Conservation (phyloP, 768 basidiomycete species). For the Hygrophorus russula region DNA sequence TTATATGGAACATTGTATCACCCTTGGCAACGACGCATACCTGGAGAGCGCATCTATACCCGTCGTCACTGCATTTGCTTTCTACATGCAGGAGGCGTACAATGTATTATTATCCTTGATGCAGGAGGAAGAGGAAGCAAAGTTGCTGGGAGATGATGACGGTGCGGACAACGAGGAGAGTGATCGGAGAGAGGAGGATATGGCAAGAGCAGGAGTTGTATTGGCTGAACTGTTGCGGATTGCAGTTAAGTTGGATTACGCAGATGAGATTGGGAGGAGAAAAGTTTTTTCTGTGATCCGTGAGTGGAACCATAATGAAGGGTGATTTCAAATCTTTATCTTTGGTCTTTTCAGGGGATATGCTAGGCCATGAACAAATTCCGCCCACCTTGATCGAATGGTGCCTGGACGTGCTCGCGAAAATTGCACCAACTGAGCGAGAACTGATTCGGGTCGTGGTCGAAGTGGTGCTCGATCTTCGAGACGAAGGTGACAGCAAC, state of each 20-base stretch:
- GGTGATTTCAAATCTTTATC: not conserved
- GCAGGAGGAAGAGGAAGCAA: conserved; percentile 14
- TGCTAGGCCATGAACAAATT: conserved; percentile 63
- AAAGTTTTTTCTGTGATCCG: conserved; percentile 83
- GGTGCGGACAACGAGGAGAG: conserved; percentile 24
- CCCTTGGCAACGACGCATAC: conserved; percentile 44
- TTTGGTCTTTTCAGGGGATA: conserved; percentile 41
- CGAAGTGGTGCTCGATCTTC: conserved; percentile 74
- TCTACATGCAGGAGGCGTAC: conserved; percentile 58
- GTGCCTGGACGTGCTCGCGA: conserved; percentile 76
- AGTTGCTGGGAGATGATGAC: conserved; percentile 9
- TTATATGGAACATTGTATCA: conserved; percentile 68
- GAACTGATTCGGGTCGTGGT: conserved; percentile 85
- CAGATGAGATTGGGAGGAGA: conserved; percentile 82
- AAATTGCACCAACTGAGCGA: conserved; percentile 60
- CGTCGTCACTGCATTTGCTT: conserved; percentile 76
- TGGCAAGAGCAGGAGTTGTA: conserved; percentile 47
- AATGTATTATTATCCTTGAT: conserved; percentile 31
- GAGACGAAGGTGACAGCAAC: conserved; percentile 37
- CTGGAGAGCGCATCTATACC: conserved; percentile 60
- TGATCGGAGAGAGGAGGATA: conserved; percentile 33
- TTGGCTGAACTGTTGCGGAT: conserved; percentile 75
- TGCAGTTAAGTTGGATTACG: conserved; percentile 76
- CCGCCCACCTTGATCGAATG: conserved; percentile 58
- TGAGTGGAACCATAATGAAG: conserved; percentile 25